Conservation (phyloP, 2,329 filamentous ascomycete species). For the Phyllosticta citriasiana region DNA sequence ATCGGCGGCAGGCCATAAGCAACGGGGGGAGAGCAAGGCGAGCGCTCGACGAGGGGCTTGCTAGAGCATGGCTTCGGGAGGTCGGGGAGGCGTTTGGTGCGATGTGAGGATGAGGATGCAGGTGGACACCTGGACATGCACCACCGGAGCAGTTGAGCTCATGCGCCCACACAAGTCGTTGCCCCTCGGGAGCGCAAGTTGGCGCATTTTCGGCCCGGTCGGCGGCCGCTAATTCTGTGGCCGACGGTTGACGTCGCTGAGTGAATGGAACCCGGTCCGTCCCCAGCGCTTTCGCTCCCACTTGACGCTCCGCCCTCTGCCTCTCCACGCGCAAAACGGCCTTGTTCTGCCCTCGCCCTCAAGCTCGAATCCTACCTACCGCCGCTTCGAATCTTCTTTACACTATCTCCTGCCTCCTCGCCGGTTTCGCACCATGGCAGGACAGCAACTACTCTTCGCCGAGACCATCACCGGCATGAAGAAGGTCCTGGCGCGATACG, state of each 20-base stretch:
- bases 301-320: neutral
- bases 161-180: neutral
- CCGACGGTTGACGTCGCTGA: too few relatives aligned
- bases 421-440: slow-evolving; percentile 21
- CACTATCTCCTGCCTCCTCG: neutral
- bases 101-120: too few relatives aligned
- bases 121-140: too few relatives aligned
- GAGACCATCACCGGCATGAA: slow-evolving; percentile 32
- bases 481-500: slow-evolving; percentile 14
- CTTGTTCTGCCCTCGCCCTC: neutral
- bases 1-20: slow-evolving; percentile 5
- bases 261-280: too few relatives aligned
- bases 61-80: slow-evolving; percentile 2
- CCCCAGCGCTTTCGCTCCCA: neutral
- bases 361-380: neutral
- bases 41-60: neutral
- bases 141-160: too few relatives aligned
- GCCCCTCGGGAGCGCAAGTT: neutral
- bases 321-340: neutral
- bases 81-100: too few relatives aligned
- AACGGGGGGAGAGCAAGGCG: neutral
- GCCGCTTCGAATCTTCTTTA: neutral
- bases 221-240: too few relatives aligned
- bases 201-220: neutral
- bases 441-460: slow-evolving; percentile 30